Evolutionary conservation across 345 rosid species (phyloP).

Genomic region (Euphorbia tirucalli): DNA sequence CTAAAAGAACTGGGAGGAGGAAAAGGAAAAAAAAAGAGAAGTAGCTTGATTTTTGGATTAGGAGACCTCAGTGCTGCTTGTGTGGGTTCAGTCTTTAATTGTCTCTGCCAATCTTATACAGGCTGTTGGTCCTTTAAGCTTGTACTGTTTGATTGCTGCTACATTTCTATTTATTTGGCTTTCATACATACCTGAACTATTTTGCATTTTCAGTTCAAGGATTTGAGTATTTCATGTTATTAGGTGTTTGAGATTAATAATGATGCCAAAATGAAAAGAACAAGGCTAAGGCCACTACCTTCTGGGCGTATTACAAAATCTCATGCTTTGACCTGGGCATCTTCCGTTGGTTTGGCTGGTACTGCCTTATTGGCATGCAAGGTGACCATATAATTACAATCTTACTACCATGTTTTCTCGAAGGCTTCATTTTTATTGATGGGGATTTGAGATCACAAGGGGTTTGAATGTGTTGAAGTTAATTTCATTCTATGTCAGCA

Average conservation of each 20-base stretch:
- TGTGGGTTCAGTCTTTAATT: background rate
- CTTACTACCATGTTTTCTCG: constrained; percentile 13
- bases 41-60: no score
- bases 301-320: constrained; percentile 63
- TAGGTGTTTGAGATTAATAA: constrained; percentile 81
- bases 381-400: constrained; percentile 43
- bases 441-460: background rate
- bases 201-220: background rate
- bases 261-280: constrained; percentile 95
- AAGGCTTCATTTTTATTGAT: background rate
- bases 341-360: constrained; percentile 71
- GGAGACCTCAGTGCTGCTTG: background rate
- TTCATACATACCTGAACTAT: background rate
- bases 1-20: no score
- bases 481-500: constrained; percentile 1
- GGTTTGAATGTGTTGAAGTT: background rate
- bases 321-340: constrained; percentile 82
- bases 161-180: background rate
- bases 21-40: no score
- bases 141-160: background rate
- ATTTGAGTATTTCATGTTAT: background rate
- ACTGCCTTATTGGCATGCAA: constrained; percentile 70
- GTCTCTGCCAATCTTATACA: background rate
- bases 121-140: background rate
- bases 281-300: constrained; percentile 81